These are phyloP conservation scores for Coleophoma cylindrospora DNA, from an alignment of 2,329 filamentous ascomycete species.

Conservation along the genomic window DNA sequence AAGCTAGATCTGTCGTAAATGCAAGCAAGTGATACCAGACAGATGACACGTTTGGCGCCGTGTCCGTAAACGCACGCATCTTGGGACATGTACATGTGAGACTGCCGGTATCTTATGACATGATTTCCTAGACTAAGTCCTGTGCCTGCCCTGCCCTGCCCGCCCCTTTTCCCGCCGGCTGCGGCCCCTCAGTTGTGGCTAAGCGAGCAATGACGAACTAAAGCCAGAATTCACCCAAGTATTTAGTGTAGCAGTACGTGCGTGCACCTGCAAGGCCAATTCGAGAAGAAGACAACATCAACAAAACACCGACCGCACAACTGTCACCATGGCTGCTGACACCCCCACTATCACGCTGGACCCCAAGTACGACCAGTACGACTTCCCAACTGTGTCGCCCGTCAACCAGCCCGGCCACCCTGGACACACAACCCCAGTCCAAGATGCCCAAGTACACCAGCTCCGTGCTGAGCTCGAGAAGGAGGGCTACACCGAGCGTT, in stretches of 20 bases:
- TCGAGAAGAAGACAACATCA: not conserved
- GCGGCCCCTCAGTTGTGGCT: not conserved
- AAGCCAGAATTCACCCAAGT: slow-evolving; percentile 1
- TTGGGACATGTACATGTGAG: no score
- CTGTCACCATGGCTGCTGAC: slow-evolving; percentile 19
- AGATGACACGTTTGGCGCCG: no score
- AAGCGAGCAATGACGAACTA: not conserved
- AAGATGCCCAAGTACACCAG: slow-evolving; percentile 87
- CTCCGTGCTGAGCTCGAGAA: slow-evolving; percentile 80
- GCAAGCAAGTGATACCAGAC: no score
- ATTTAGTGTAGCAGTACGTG: no score
- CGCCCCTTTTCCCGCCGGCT: not conserved
- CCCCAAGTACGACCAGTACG: slow-evolving; percentile 93
- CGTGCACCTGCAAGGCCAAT: not conserved
- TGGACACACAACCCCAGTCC: slow-evolving; percentile 77
- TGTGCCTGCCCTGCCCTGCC: not conserved
- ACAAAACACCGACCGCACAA: slow-evolving; percentile 1
- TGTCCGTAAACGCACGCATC: no score
- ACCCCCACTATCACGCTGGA: slow-evolving; percentile 47
- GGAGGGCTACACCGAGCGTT: slow-evolving; percentile 73
- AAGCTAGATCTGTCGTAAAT: not conserved
- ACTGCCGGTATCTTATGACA: no score
- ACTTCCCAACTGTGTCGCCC: slow-evolving; percentile 78
- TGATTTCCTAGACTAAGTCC: not conserved
- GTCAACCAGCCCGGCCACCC: slow-evolving; percentile 72